Evolutionary conservation across 2,329 filamentous ascomycete genomes (phyloP).

Genomic region (Penicillium polonicum): DNA sequence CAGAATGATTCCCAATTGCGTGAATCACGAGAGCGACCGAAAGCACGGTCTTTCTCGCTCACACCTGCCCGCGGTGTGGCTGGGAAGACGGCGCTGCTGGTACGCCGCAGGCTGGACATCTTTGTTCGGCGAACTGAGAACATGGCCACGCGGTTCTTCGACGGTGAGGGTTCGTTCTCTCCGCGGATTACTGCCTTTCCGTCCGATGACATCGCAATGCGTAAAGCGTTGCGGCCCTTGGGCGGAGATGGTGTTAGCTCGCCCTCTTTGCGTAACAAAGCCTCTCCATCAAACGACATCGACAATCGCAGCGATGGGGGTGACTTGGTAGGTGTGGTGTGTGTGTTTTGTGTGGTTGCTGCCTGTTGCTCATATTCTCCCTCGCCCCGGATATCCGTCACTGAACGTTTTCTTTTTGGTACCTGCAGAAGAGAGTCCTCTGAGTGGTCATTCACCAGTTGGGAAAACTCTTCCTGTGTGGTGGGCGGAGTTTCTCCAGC

Average conservation of each 20-base stretch:
- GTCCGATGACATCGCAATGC: slow-evolving; percentile 80
- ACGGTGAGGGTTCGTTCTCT: slow-evolving; percentile 68
- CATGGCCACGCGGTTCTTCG: slow-evolving; percentile 52
- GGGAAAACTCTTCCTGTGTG: slow-evolving; percentile 21
- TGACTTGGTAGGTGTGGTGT: slow-evolving; percentile 28
- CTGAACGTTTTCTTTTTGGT: slow-evolving; percentile 37
- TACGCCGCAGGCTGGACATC: slow-evolving; percentile 62
- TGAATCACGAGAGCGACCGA: slow-evolving; percentile 80
- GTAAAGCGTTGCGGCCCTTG: slow-evolving; percentile 55
- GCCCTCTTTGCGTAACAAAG: slow-evolving; percentile 38
- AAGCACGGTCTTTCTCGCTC: slow-evolving; percentile 48
- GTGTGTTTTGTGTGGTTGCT: slow-evolving; percentile 17
- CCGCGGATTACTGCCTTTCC: slow-evolving; percentile 85
- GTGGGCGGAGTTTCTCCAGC: slow-evolving; percentile 25
- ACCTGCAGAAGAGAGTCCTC: slow-evolving; percentile 24
- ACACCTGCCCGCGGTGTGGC: slow-evolving; percentile 60
- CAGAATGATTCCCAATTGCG: slow-evolving; percentile 90
- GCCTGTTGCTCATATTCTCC: slow-evolving; percentile 8
- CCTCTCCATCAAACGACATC: slow-evolving; percentile 43
- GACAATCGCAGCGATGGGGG: slow-evolving; percentile 44
- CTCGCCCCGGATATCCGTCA: slow-evolving; percentile 29
- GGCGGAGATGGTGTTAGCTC: slow-evolving; percentile 44
- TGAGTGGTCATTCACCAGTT: slow-evolving; percentile 12
- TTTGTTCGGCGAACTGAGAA: slow-evolving; percentile 50
- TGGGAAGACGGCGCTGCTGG: slow-evolving; percentile 65